Conservation (phyloP, 805 yeast genomes). For the Ascoidea asiatica region DNA sequence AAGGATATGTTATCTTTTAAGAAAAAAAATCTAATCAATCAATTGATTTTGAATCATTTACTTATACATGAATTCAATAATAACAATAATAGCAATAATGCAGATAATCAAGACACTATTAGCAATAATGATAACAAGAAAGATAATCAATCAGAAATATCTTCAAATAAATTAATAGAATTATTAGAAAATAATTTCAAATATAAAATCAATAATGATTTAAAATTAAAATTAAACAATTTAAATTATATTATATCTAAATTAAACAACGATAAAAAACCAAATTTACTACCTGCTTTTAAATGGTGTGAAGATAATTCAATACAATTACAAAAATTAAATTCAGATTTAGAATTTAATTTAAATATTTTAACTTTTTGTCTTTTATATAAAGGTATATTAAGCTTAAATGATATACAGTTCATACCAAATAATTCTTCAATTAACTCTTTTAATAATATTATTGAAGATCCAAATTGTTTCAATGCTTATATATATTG, state of each 20-base stretch:
- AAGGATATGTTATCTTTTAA: slow-evolving; percentile 3
- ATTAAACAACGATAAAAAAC: slow-evolving; percentile 1
- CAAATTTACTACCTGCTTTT: slow-evolving; percentile 17
- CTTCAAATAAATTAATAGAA: background rate
- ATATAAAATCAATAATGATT: background rate
- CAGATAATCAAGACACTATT: too few species aligned
- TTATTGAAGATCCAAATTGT: background rate
- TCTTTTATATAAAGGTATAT: slow-evolving; percentile 13
- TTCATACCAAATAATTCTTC: background rate
- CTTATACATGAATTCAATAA: background rate
- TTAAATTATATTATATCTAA: slow-evolving; percentile 2
- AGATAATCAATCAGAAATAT: background rate
- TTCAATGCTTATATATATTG: slow-evolving; percentile 8
- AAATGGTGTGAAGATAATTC: slow-evolving; percentile 18
- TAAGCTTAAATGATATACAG: background rate
- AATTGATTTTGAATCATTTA: slow-evolving; percentile 7
- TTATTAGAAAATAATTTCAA: slow-evolving; percentile 2
- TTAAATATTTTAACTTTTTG: slow-evolving; percentile 19
- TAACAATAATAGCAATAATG: background rate
- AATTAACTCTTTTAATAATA: background rate
- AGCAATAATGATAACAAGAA: background rate
- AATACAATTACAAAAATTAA: slow-evolving; percentile 12
- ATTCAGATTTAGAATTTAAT: slow-evolving; percentile 21
- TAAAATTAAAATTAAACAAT: background rate
- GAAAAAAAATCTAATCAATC: slow-evolving; percentile 7